Base-by-base conservation (phyloP, 768 basidiomycete species). In the Tylopilus rubrobrunneus region DNA sequence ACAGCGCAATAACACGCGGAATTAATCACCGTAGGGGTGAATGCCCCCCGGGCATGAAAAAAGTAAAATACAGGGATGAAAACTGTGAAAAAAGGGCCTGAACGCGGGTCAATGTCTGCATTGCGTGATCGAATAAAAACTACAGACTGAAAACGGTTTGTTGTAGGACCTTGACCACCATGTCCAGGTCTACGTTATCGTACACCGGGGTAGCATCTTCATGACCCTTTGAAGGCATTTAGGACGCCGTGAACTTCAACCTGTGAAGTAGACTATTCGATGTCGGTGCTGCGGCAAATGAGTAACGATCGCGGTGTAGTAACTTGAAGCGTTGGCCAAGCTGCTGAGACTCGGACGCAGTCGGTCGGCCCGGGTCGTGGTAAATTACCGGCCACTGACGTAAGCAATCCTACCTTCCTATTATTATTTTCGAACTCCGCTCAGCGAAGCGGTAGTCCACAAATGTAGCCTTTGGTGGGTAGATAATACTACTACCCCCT, bases 21-120 rank as follows among this genome's bases (percentile, higher is more conserved):
- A 48, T 68, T 61, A 31, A 85, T 51, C 45, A 94, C 75, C 7
- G 75, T 69, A 7, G 78, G 74, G 59, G 85, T 78, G 39, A 74
- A 72, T 61, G 74, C 64, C 33, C 76, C 76, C 39, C 75, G 74
- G 2, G 85, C 84, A 62, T 90, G 87, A 60, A 89, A 89, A 52
- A 84, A 70, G 64, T 84, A 86, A 67, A 92, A 89, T 23, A 91
- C 63, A 2, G 92, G 90, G 55, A 95, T 74, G 56, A 93, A 85
- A 69, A 79, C 79, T 10, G 87, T 74, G 73, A 96, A 95, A 76
- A 92, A 88, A 17, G 93, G 92, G 58, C 89, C 90, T 92, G 61
- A 37, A 42, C 29, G 33, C 53, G 47, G 21, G 55, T 55, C 21
- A 61, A 31, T 36, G 40, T 11, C 11, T 44, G 45, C n/a, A 56